phyloP scores from a whole-genome alignment of 805 yeast genomes.

The Sungouiella blattae region DNA sequence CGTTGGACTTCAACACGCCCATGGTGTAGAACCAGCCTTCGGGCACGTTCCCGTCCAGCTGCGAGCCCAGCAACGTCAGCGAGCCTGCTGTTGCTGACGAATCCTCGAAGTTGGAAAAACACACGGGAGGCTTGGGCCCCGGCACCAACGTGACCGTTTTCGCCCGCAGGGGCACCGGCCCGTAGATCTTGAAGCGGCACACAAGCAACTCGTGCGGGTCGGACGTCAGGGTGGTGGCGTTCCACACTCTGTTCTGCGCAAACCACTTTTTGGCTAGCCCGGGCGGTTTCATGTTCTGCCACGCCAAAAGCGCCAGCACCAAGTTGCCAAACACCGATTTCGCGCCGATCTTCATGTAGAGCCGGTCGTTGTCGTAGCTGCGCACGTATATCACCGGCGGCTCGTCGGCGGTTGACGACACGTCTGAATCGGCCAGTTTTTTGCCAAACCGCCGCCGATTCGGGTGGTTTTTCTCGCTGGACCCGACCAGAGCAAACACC shows the following conservation, averaged over 20 bases:
- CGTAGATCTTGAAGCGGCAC: constrained; percentile 63
- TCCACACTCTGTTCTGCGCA: constrained; percentile 32
- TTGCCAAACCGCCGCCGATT: constrained; percentile 7
- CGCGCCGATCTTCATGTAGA: constrained; percentile 34
- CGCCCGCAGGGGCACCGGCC: constrained; percentile 49
- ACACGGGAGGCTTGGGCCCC: constrained; percentile 37
- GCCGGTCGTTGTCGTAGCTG: constrained; percentile 35
- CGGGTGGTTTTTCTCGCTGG: background rate
- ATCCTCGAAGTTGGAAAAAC: constrained; percentile 11
- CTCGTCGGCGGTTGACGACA: constrained; percentile 11
- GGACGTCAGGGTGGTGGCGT: constrained; percentile 16
- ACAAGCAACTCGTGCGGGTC: constrained; percentile 45
- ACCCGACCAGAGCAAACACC: constrained; percentile 21
- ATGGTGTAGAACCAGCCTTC: constrained; percentile 73
- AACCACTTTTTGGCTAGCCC: constrained; percentile 57
- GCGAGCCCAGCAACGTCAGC: constrained; percentile 1
- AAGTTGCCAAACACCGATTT: constrained; percentile 40
- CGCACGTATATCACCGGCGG: constrained; percentile 42
- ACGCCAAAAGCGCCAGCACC: constrained; percentile 45
- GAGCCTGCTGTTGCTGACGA: constrained; percentile 1
- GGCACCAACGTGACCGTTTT: constrained; percentile 34
- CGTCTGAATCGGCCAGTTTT: constrained; percentile 2
- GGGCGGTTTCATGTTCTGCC: constrained; percentile 53
- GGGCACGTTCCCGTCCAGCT: constrained; percentile 14
- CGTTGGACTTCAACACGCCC: constrained; percentile 66